Percentiles rank a stretch among this genome's conserved stretches.
Evolutionary conservation across 805 yeast species (phyloP).

Genomic region (Candida nemodendra): DNA sequence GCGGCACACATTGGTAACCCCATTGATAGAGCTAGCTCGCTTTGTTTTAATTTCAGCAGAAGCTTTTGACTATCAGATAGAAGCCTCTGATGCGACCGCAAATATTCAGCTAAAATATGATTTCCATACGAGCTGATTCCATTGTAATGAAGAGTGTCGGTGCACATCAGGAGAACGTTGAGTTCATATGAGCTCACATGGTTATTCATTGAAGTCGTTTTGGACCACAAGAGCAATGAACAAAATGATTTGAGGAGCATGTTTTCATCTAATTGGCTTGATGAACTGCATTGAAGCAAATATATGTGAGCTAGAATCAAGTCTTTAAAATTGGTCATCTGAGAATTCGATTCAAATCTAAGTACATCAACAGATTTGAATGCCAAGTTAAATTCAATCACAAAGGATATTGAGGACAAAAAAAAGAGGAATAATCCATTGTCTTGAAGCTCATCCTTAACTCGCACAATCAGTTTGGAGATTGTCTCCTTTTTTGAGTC

Average conservation of each 20-base stretch:
- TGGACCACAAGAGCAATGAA: constrained; percentile 9
- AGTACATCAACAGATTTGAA: constrained; percentile 19
- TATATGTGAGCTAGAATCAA: constrained; percentile 26
- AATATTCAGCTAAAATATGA: constrained; percentile 13
- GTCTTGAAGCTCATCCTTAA: constrained; percentile 24
- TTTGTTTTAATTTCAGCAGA: constrained; percentile 4
- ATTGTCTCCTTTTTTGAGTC: constrained; percentile 24
- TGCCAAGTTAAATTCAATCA: constrained; percentile 24
- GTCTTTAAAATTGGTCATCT: constrained; percentile 7
- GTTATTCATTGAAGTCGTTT: not conserved
- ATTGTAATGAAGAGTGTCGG: constrained; percentile 27
- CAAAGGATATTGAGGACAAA: constrained; percentile 27
- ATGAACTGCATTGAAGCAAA: constrained; percentile 19
- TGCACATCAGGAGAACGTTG: constrained; percentile 27
- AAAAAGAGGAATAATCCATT: constrained; percentile 31
- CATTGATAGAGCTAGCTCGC: constrained; percentile 5
- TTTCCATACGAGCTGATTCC: constrained; percentile 14
- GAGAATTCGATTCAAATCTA: constrained; percentile 16
- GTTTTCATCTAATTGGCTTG: constrained; percentile 8
- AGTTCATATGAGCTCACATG: constrained; percentile 28
- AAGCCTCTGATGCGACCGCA: not conserved
- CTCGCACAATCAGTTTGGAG: constrained; percentile 23
- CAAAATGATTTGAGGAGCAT: constrained; percentile 10
- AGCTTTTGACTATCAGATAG: constrained; percentile 5
- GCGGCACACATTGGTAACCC: constrained; percentile 10